Evolutionary conservation across 768 basidiomycete genomes (phyloP).

Genomic region (Suillus spraguei): DNA sequence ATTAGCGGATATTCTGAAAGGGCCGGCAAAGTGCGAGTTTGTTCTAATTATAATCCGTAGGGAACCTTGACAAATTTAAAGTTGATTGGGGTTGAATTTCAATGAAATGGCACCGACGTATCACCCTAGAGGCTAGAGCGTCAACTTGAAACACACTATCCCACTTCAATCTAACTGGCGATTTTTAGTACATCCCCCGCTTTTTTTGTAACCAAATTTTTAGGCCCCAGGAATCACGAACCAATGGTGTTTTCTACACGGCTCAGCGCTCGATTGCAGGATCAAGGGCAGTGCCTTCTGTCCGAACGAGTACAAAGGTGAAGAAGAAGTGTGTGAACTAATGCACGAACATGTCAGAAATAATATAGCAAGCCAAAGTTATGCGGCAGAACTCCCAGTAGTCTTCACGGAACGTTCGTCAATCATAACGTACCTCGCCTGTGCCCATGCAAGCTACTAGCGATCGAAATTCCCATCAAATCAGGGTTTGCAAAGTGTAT

Average conservation of each 20-base stretch:
- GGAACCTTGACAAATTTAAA: no score
- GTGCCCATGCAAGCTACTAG: background rate
- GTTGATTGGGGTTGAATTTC: no score
- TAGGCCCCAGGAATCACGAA: background rate
- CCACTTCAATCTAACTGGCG: background rate
- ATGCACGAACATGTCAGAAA: background rate
- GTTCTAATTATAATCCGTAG: no score
- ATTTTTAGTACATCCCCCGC: background rate
- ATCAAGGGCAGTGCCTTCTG: background rate
- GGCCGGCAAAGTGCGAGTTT: no score
- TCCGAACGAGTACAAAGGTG: background rate
- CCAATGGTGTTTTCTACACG: background rate
- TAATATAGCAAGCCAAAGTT: background rate
- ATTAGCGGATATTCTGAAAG: no score
- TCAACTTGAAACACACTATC: no score
- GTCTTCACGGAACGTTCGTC: background rate
- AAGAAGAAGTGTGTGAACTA: background rate
- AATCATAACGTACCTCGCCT: background rate
- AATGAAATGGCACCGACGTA: no score
- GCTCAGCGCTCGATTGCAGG: background rate
- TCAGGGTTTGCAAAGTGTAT: background rate
- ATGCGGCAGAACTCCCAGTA: background rate
- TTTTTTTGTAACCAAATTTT: background rate
- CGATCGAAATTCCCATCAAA: background rate
- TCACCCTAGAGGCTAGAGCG: no score